These are phyloP conservation scores for Symmetrospora coprosmae DNA, from an alignment of 768 basidiomycete species.

Conservation along the genomic window DNA sequence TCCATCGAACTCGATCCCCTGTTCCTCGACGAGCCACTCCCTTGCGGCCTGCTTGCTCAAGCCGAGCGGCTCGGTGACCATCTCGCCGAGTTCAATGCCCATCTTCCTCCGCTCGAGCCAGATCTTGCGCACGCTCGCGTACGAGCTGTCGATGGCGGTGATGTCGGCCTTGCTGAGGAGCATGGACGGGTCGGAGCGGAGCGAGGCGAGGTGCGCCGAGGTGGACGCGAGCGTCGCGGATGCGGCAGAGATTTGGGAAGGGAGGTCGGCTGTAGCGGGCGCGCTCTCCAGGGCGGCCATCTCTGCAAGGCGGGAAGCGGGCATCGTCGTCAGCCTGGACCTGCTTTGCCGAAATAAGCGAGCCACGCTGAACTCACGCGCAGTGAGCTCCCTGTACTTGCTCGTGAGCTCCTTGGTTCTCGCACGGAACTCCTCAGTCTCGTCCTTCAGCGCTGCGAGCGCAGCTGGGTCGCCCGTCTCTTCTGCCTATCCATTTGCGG, in stretches of 20 bases:
- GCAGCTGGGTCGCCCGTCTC: background rate
- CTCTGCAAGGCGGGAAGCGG: background rate
- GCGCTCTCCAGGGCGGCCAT: constrained; percentile 2
- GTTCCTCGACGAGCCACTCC: constrained; percentile 11
- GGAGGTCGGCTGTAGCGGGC: constrained; percentile 8
- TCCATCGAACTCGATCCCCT: constrained; percentile 4
- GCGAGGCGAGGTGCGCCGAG: constrained; percentile 2
- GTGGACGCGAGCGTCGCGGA: background rate
- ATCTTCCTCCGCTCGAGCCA: constrained; percentile 10
- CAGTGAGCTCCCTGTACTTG: background rate
- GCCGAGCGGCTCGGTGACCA: background rate
- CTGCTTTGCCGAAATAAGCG: too few relatives aligned
- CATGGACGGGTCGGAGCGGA: constrained; percentile 1
- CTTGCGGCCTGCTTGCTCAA: background rate
- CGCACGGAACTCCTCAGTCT: background rate
- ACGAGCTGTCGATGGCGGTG: background rate
- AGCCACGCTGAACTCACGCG: background rate
- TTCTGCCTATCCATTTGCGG: too few relatives aligned
- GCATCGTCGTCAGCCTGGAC: too few relatives aligned
- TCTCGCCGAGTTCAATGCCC: background rate
- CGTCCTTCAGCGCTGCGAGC: background rate
- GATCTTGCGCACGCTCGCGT: constrained; percentile 1
- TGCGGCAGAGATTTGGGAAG: too few relatives aligned
- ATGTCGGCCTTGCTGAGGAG: background rate
- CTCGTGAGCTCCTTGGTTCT: constrained; percentile 2